Percentiles rank a stretch among this genome's conserved stretches.
These are phyloP conservation scores for Oleoguttula mirabilis DNA, from an alignment of 495 filamentous ascomycete genomes.

Conservation along the genomic window DNA sequence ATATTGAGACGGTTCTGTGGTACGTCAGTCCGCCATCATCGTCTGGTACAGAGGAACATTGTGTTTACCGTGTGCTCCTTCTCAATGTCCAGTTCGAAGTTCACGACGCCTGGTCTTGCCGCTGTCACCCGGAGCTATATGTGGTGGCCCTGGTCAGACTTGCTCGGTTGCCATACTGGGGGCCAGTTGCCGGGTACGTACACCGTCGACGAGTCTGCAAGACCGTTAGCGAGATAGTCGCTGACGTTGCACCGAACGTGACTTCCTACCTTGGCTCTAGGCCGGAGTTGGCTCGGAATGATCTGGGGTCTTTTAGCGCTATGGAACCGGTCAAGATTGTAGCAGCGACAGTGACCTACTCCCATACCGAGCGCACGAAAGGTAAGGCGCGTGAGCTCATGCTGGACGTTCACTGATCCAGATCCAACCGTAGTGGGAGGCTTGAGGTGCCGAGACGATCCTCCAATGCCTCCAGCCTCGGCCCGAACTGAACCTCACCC, in stretches of 20 bases:
- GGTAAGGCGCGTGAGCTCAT: conserved; percentile 8
- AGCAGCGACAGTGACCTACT: not conserved
- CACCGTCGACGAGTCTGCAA: conserved; percentile 29
- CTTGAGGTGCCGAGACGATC: no score
- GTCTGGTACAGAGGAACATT: no score
- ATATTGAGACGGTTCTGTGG: conserved; percentile 74
- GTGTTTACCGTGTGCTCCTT: conserved; percentile 84
- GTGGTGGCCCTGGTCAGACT: no score
- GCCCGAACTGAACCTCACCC: no score
- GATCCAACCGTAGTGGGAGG: no score
- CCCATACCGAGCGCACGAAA: conserved; percentile 20
- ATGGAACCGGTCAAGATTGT: not conserved
- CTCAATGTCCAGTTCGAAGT: conserved; percentile 75
- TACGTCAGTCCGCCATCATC: no score
- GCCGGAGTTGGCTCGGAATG: conserved; percentile 73
- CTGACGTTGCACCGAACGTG: not conserved
- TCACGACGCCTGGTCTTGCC: conserved; percentile 65
- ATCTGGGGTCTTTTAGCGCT: conserved; percentile 23
- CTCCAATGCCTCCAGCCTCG: no score
- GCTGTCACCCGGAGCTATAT: conserved; percentile 61
- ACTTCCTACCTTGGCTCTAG: conserved; percentile 65
- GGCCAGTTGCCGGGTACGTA: no score
- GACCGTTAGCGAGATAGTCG: not conserved
- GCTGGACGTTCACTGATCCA: not conserved
- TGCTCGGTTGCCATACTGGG: no score